phyloP scores from a whole-genome alignment of 2,329 filamentous ascomycete genomes.

The Aspergillus brunneoviolaceus region DNA sequence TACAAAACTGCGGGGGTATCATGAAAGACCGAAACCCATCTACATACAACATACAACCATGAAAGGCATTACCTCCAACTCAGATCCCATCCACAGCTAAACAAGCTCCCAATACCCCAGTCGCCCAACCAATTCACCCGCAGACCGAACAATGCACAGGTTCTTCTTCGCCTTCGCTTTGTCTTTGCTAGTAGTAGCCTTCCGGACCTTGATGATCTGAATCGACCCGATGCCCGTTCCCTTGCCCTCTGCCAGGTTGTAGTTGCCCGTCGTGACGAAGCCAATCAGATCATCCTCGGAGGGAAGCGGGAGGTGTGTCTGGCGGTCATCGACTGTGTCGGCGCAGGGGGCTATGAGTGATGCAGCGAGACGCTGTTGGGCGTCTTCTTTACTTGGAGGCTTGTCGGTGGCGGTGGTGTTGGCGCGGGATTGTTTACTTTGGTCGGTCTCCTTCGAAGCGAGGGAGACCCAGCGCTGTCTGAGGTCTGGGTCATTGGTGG shows the following conservation, averaged over 20 bases:
- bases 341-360: constrained; percentile 43
- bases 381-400: constrained; percentile 17
- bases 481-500: constrained; percentile 55
- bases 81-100: constrained; percentile 30
- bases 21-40: not conserved
- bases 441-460: constrained; percentile 32
- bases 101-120: constrained; percentile 74
- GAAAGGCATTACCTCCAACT: not conserved
- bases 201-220: constrained; percentile 57
- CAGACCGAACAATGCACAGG: constrained; percentile 75
- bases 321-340: constrained; percentile 34
- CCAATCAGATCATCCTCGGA: constrained; percentile 75
- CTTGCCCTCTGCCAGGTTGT: constrained; percentile 72
- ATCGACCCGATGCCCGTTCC: constrained; percentile 75
- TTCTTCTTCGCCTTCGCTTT: constrained; percentile 21
- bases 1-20: not conserved
- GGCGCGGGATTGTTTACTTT: not conserved
- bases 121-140: constrained; percentile 75
- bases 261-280: constrained; percentile 85
- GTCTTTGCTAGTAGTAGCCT: not conserved
- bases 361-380: constrained; percentile 30
- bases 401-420: not conserved
- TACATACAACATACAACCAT: not conserved
- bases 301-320: constrained; percentile 59
- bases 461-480: constrained; percentile 71